Evolutionary conservation across 352 stramenopile species (phyloP), one percentile per base, ranked within the genome.

Genomic region (Phytophthora brassicae): DNA sequence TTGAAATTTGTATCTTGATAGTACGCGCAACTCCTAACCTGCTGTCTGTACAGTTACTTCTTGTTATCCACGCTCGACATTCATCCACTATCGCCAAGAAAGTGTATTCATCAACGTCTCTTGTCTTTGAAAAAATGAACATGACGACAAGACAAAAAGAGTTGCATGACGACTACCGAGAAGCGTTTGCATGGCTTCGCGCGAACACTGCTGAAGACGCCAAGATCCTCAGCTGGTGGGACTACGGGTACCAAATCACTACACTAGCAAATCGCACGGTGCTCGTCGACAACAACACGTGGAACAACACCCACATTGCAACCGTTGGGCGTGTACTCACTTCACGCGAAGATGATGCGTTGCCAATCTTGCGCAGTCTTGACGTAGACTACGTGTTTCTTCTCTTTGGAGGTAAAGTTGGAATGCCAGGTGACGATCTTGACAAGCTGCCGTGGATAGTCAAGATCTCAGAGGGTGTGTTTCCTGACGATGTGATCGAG

Each of bases 231-330:
- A 80, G 76, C 47, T 95, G 86, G 86, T 95, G 86, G 86, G 84
- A 95, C 62, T 95, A 95, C 43, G 86, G 86, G 12, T 95, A 95
- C 60, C 86, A 95, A 51, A 76, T 95, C 28, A 88, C 86, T 11
- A 83, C 78, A 6, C 62, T 94, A 12, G 83, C 86, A 9, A 95
- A 95, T 56, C 86, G 86, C 41, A 95, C 84, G 0, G 81, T 94
- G 22, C 66, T 94, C 39, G 95, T 98, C 2, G 95, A 98, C 75
- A 98, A 98, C 75, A 98, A 98, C 62, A 98, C 95, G 48, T 98
- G 95, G 95, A 98, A 98, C 72, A 97, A 98, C 68, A 98, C 92
- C 31, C 95, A 98, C 70, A 98, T 98, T 66, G 95, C 95, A 31
- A 98, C 93, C 0, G 88, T 98, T 12, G 95, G 94, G 1, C 84